Evolutionary conservation across 2,329 filamentous ascomycete genomes (phyloP).

Genomic region (Hypoxylon sp.): DNA sequence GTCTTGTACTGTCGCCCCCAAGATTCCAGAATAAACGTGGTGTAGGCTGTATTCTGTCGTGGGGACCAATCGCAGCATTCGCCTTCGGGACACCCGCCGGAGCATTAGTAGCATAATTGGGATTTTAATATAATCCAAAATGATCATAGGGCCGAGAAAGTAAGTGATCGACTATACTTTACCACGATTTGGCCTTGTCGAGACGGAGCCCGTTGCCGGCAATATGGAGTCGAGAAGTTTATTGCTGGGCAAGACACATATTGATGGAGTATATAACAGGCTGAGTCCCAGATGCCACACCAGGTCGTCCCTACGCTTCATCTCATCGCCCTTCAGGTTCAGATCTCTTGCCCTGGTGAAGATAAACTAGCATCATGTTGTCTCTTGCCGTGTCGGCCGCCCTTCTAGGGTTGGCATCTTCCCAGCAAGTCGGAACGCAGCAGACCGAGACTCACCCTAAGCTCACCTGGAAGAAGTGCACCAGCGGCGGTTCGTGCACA

Average conservation of each 20-base stretch:
- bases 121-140: conserved; percentile 48
- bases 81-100: conserved; percentile 40
- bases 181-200: conserved; percentile 44
- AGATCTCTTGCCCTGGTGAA: conserved; percentile 35
- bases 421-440: conserved; percentile 62
- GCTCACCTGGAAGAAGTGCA: conserved; percentile 64
- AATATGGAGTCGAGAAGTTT: conserved; percentile 39
- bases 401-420: conserved; percentile 58
- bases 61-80: conserved; percentile 36
- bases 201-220: conserved; percentile 40
- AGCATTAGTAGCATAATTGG: conserved; percentile 39
- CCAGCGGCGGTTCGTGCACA: conserved; percentile 61
- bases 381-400: conserved; percentile 52
- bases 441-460: conserved; percentile 62
- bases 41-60: conserved; percentile 18
- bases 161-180: conserved; percentile 40
- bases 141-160: conserved; percentile 40
- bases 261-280: conserved; percentile 47
- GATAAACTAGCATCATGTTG: conserved; percentile 50
- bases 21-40: conserved; percentile 32
- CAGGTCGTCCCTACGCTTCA: conserved; percentile 27
- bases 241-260: conserved; percentile 19
- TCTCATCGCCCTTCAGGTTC: conserved; percentile 36
- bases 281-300: conserved; percentile 35
- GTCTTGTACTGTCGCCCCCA: conserved; percentile 34